Base-by-base conservation (phyloP, 306 rosid species). In the Cicer pinnatifidum region DNA sequence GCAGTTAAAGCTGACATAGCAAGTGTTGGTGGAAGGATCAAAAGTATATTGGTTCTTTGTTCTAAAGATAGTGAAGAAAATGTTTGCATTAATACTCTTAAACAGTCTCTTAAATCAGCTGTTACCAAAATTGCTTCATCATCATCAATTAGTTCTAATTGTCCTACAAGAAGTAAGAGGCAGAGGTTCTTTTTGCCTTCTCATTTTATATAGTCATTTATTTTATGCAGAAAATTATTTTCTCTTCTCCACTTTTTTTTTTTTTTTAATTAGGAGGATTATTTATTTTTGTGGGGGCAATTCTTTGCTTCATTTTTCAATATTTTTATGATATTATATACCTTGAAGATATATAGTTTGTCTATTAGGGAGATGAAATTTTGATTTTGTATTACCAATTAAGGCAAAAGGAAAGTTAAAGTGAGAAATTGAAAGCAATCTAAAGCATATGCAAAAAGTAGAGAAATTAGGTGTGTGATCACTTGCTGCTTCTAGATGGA, bases 101-200 rank as follows among this genome's bases (percentile, higher is more conserved):
- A 84, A 63, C 90, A 90, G 57, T 89, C 97, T 9, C 97, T 91
- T 16, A 86, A 87, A 75, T 75, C 91, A 11, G 89, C 89, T 47
- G 84, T 91, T 20, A 80, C 84, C 17, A 86, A 80, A 78, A 81
- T 95, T 63, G 85, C 90, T 40, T 80, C 96, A 0, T 81, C 33
- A 0, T 85, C 91, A 1, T 87, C 95, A 8, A 50, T 79, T 68
- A 51, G 79, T 1, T 84, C 97, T 6, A 79, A 70, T 76, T 87
- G 67, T 71, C 88, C 89, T 16, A 72, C 85, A 74, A 82, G 99
- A 84, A 95, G 97, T 83, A 95, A 90, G 84, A 89, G 99, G 81
- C 97, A 95, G 77, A 95, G 97, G 87, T 95, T 95, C 68, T 95
- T 95, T 88, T 79, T 94, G 87, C 99, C 96, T 64, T 76, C 89